Conservation (phyloP, 192 early-diverging fungal genomes). For the Radiomyces spectabilis region DNA sequence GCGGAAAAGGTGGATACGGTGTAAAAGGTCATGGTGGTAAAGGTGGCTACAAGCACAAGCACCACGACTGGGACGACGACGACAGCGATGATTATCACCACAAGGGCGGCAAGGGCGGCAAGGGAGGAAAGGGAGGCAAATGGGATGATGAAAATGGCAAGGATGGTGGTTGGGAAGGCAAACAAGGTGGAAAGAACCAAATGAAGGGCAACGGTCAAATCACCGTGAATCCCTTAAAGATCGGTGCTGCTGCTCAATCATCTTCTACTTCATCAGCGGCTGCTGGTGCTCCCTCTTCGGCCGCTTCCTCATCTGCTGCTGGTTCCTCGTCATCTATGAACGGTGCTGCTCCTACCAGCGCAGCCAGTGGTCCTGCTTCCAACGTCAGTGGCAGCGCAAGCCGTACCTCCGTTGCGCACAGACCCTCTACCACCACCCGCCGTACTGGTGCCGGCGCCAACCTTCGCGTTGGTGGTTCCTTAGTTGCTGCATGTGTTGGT, state of each 20-base stretch:
- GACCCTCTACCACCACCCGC: not conserved
- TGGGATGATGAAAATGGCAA: slow-evolving; percentile 54
- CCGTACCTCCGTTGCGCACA: no score
- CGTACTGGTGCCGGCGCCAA: not conserved
- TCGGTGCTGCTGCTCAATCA: not conserved
- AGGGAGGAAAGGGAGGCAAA: slow-evolving; percentile 15
- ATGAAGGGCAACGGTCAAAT: not conserved
- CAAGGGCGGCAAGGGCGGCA: slow-evolving; percentile 15
- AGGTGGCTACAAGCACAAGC: not conserved
- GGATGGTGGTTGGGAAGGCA: not conserved
- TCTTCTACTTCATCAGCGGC: not conserved
- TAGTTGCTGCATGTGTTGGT: not conserved
- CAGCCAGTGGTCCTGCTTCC: not conserved
- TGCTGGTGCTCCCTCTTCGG: not conserved
- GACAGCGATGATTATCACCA: slow-evolving; percentile 24
- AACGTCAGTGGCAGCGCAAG: no score
- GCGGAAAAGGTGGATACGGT: slow-evolving; percentile 33
- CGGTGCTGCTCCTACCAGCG: not conserved
- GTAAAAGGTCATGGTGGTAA: slow-evolving; percentile 7
- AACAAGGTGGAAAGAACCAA: not conserved
- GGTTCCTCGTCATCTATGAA: no score
- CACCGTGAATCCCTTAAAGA: not conserved
- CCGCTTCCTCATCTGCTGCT: not conserved
- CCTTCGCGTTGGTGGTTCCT: not conserved
- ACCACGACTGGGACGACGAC: slow-evolving; percentile 17